Conservation (phyloP, 352 stramenopile species). For the Phytophthora litchii region DNA sequence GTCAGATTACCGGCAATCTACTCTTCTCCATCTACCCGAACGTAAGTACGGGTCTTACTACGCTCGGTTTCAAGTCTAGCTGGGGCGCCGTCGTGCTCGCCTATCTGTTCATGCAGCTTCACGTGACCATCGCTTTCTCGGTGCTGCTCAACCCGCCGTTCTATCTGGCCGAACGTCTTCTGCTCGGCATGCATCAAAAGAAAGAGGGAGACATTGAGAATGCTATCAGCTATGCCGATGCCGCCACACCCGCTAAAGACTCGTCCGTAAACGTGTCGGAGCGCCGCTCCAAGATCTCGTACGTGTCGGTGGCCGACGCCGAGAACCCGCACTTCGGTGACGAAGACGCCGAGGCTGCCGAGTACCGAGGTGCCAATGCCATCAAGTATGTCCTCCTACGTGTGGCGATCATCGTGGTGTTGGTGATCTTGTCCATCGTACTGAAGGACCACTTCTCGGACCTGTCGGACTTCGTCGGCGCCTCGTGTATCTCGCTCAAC, state of each 20-base stretch:
- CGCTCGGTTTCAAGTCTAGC: conserved; percentile 39
- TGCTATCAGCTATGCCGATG: conserved; percentile 28
- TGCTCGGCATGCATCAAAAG: conserved; percentile 58
- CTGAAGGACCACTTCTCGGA: conserved; percentile 50
- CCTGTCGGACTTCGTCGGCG: conserved; percentile 48
- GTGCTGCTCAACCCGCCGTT: conserved; percentile 66
- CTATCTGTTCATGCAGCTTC: conserved; percentile 55
- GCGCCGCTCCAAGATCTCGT: conserved; percentile 26
- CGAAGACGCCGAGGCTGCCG: conserved; percentile 21
- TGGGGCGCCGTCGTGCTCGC: conserved; percentile 40
- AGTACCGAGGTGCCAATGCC: conserved; percentile 38
- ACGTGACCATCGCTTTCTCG: conserved; percentile 56
- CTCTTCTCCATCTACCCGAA: conserved; percentile 38
- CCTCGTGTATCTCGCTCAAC: conserved; percentile 49
- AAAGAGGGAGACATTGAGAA: conserved; percentile 39
- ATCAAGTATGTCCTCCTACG: conserved; percentile 48
- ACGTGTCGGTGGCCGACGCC: conserved; percentile 24
- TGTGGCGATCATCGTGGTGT: conserved; percentile 36
- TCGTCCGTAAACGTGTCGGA: conserved; percentile 21
- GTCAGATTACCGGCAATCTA: conserved; percentile 42
- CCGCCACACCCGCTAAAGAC: conserved; percentile 19
- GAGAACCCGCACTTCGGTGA: conserved; percentile 31
- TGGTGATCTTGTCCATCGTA: conserved; percentile 47
- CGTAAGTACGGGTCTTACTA: conserved; percentile 23
- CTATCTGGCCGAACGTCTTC: conserved; percentile 41